Base-by-base conservation (phyloP, 2,329 filamentous ascomycete genomes). In the Zymoseptoria ardabiliae region DNA sequence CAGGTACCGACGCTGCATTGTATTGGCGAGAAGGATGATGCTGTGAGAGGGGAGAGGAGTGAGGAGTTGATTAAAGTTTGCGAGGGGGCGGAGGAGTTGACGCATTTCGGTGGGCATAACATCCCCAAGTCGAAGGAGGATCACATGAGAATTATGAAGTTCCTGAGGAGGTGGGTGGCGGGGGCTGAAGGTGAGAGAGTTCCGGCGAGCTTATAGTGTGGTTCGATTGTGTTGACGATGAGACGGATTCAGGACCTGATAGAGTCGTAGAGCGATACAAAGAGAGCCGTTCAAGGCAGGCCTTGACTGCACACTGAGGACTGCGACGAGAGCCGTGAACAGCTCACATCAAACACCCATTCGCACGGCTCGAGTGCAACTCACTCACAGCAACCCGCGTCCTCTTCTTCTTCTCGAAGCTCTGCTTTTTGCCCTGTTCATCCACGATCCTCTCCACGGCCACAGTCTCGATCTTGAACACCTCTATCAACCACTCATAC, bases 401-500 rank as follows among this genome's bases (percentile, higher is more conserved):
- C 58, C 86, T 78, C 65, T 80, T 78, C 19, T 82, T 81, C 0
- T 78, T n/a, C 81, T 81, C 0, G 82, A 82, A 54, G 84, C 75
- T 78, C 9, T 21, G 28, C n/a, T 30, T 41, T 25, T 21, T 21
- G 6, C 83, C 86, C 20, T 81, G 13, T 3, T 73, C 82, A 8
- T 53, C 11, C 22, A 25, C 28, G 17, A 56, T 50, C 50, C 22
- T 57, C 54, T 22, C 57, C 21, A 53, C 22, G 8, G 5, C 22
- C 45, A 48, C 56, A 51, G 19, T 56, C 19, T 53, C 51, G 22
- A 28, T 28, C 48, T 63, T 55, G 58, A 87, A 97, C 10, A 89
- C 90, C 74, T 97, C 94, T 2, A 97, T 87, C 61, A 94, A 81
- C 94, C 94, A 99, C 74, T 99, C 94, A 73, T 99, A 99, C 95